These are phyloP conservation scores for Lactarius vividus DNA, from an alignment of 768 basidiomycete genomes.

Conservation along the genomic window DNA sequence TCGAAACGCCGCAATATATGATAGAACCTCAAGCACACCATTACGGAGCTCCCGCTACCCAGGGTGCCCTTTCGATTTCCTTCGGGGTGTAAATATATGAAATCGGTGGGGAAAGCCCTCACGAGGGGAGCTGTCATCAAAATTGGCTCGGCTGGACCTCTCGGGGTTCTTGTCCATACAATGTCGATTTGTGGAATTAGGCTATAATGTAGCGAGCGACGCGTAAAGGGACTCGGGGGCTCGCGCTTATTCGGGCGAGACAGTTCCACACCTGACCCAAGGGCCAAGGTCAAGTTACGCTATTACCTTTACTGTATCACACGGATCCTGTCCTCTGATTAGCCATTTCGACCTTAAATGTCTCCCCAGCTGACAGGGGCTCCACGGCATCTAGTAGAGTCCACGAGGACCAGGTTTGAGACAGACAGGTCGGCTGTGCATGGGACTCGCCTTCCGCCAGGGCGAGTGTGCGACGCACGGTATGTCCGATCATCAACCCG, in stretches of 20 bases:
- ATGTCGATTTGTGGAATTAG: conserved; percentile 2
- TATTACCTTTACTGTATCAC: conserved; percentile 15
- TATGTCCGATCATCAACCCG: background rate
- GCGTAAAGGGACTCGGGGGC: conserved; percentile 11
- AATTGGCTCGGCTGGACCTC: background rate
- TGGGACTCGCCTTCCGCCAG: conserved; percentile 8
- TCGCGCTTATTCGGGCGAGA: conserved; percentile 1
- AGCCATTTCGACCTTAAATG: conserved; percentile 22
- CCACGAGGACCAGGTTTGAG: conserved; percentile 13
- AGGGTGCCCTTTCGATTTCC: conserved; percentile 2
- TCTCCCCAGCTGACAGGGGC: conserved; percentile 21
- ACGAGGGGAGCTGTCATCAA: background rate
- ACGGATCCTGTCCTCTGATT: conserved; percentile 14
- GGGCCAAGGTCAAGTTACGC: conserved; percentile 3
- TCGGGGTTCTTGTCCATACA: background rate
- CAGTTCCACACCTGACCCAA: conserved; percentile 14
- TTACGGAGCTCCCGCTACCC: background rate
- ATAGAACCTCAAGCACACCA: conserved; percentile 7
- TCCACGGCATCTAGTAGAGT: background rate
- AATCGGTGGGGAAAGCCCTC: conserved; percentile 10
- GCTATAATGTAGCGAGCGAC: background rate
- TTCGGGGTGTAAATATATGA: conserved; percentile 5
- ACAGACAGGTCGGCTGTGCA: conserved; percentile 5
- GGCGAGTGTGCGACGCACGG: background rate
- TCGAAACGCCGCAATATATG: conserved; percentile 6